These are phyloP conservation scores for Asterochloris sp. DNA, from an alignment of 139 green algal species.

Conservation along the genomic window DNA sequence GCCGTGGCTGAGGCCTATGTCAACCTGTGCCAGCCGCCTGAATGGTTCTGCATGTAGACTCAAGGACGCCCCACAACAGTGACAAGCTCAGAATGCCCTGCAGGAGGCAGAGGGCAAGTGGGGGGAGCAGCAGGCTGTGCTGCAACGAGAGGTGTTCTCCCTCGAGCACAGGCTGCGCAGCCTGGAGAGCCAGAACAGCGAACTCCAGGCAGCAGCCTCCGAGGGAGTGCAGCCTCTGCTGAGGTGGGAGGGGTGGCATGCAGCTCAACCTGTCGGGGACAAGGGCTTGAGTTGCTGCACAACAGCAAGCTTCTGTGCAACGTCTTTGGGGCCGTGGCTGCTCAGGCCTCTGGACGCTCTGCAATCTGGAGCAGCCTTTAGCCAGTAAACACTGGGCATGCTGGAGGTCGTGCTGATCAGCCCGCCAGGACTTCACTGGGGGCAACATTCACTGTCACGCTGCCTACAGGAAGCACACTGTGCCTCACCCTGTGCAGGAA, in stretches of 20 bases:
- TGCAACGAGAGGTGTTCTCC: conserved; percentile 28
- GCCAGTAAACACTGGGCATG: background rate
- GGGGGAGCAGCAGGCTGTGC: conserved; percentile 24
- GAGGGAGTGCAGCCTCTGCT: conserved; percentile 41
- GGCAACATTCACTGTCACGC: no score
- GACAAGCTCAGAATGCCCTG: background rate
- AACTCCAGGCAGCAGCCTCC: conserved; percentile 16
- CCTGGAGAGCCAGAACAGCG: conserved; percentile 37
- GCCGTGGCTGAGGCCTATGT: no score
- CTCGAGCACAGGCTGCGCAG: conserved; percentile 34
- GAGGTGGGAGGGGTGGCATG: background rate
- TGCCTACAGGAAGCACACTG: no score
- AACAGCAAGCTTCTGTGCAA: no score
- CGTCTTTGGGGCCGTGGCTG: no score
- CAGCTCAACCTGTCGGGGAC: background rate
- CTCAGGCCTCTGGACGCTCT: background rate
- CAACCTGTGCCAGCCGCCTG: background rate
- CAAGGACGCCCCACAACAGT: background rate
- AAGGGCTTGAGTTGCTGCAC: no score
- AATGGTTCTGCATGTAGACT: no score
- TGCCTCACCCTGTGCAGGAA: conserved; percentile 27
- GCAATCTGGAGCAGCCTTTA: no score
- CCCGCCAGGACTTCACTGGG: no score
- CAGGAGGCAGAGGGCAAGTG: conserved; percentile 20
- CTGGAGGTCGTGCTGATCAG: background rate